Evolutionary conservation across 2,329 filamentous ascomycete genomes (phyloP).

Genomic region (Paecilomyces variotii): DNA sequence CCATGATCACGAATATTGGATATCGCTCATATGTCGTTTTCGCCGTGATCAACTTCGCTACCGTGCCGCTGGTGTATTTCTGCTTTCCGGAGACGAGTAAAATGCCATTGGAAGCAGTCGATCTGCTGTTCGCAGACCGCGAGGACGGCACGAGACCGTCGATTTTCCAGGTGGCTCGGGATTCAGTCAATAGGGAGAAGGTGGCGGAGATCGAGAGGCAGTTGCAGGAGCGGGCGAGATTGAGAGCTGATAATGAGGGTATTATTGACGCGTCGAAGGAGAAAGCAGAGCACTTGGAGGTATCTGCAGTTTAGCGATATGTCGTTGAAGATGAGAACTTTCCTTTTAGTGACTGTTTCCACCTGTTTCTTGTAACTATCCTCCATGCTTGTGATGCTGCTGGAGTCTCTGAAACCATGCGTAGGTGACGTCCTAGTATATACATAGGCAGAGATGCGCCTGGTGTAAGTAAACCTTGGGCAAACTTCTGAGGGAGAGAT

Average conservation of each 20-base stretch:
- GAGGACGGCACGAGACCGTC: not conserved
- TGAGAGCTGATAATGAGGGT: not conserved
- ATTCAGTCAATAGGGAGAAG: not conserved
- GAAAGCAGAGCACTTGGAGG: not conserved
- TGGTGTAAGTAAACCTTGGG: no score
- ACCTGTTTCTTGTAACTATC: not conserved
- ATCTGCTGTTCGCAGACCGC: slow-evolving; percentile 27
- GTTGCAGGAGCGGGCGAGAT: not conserved
- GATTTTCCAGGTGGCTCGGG: not conserved
- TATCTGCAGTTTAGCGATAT: not conserved
- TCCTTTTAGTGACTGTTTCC: not conserved
- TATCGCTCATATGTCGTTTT: slow-evolving; percentile 60
- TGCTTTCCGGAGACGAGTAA: slow-evolving; percentile 30
- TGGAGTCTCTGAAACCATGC: no score
- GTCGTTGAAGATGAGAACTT: not conserved
- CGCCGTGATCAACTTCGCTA: slow-evolving; percentile 50
- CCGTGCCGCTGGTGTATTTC: slow-evolving; percentile 20
- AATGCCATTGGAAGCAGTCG: slow-evolving; percentile 32
- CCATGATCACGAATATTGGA: slow-evolving; percentile 49
- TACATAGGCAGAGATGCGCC: no score
- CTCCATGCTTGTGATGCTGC: not conserved
- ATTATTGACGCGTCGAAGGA: not conserved
- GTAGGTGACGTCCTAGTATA: no score
- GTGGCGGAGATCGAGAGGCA: not conserved
- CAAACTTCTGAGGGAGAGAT: no score